Conservation (phyloP, 805 yeast genomes). For the Barnettozyma californica region DNA sequence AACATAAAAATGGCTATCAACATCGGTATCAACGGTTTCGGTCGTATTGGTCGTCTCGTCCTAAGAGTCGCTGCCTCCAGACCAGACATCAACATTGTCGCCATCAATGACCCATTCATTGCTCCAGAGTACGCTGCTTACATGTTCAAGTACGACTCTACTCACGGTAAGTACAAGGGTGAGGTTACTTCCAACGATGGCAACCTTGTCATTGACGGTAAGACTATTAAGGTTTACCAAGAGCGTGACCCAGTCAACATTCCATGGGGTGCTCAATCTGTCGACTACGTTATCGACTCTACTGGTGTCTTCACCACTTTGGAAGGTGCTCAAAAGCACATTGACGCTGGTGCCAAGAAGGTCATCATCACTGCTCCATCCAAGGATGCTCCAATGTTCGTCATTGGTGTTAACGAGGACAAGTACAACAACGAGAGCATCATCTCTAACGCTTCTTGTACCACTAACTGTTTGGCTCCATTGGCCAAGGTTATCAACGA, state of each 20-base stretch:
- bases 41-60: slow-evolving; percentile 68
- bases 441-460: slow-evolving; percentile 68
- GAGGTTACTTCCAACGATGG: slow-evolving; percentile 50
- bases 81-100: slow-evolving; percentile 51
- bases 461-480: slow-evolving; percentile 73
- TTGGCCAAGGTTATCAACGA: slow-evolving; percentile 66
- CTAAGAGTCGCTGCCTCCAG: slow-evolving; percentile 55
- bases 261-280: slow-evolving; percentile 62
- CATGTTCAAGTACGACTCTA: slow-evolving; percentile 72
- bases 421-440: slow-evolving; percentile 53
- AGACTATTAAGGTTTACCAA: slow-evolving; percentile 45
- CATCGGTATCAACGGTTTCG: slow-evolving; percentile 70
- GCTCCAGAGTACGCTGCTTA: slow-evolving; percentile 65
- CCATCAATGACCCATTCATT: slow-evolving; percentile 67
- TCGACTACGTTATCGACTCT: slow-evolving; percentile 63
- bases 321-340: slow-evolving; percentile 63
- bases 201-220: slow-evolving; percentile 49
- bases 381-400: slow-evolving; percentile 68
- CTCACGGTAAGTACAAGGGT: slow-evolving; percentile 61
- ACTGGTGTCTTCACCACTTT: slow-evolving; percentile 67
- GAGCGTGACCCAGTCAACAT: slow-evolving; percentile 64
- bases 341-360: slow-evolving; percentile 71
- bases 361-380: slow-evolving; percentile 71
- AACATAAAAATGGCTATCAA: slow-evolving; percentile 40
- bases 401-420: slow-evolving; percentile 63